Evolutionary conservation across 306 rosid genomes (phyloP), one percentile per base, ranked within the genome.

Genomic region (Dalbergia cochinchinensis): DNA sequence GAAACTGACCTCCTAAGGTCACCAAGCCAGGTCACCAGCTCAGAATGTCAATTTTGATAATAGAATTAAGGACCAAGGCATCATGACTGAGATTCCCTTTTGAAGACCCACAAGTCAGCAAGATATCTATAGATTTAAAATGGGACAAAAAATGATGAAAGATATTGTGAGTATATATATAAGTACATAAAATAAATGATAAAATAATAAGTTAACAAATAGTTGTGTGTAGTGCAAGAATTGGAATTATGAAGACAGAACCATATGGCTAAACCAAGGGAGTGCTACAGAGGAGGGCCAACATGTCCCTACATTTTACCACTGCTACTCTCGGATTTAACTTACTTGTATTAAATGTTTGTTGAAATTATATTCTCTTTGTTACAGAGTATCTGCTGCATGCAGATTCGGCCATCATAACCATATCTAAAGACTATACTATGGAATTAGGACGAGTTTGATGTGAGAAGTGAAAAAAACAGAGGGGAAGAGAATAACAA

Each of bases 371-470:
- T 76, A 69, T 71, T 76, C 85, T 78, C 78, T 77, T 53, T 78
- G 83, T 67, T 78, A 50, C 86, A 85, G 88, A 84, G 87, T 81
- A 81, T 84, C 88, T 82, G 83, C 82, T 79, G 82, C 83, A 73
- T 87, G 84, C 67, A 77, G 90, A 86, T 77, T 88, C 78, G 73
- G 90, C 82, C 89, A 94, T 94, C 93, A 94, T 94, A 88, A 87
- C 94, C 87, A 86, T 88, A 90, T 94, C 89, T 83, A 65, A 65
- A 59, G 15, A 66, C 58, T 50, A 39, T 18, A 62, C 26, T 34
- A 75, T 26, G 7, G 8, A 60, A n/a, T n/a, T n/a, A n/a, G n/a
- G n/a, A n/a, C n/a, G n/a, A n/a, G n/a, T n/a, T n/a, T n/a, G n/a
- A n/a, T n/a, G n/a, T n/a, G n/a, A n/a, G n/a, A n/a, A n/a, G n/a